Base-by-base conservation (phyloP, 2,329 filamentous ascomycete species). In the Leptographium lundbergii region DNA sequence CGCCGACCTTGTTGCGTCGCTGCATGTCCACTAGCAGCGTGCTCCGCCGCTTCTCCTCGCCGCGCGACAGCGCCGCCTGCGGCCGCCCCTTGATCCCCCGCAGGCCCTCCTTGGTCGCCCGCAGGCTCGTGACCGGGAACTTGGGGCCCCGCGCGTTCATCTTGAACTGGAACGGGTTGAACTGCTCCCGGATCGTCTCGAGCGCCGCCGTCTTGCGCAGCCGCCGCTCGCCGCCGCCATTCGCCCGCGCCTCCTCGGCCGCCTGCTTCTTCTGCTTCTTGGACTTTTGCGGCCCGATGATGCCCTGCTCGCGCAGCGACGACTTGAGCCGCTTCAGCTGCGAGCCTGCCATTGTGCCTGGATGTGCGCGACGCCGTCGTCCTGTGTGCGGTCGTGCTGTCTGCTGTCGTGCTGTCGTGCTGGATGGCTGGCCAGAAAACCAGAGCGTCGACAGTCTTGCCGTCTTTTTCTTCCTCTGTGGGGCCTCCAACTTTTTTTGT, bases 161-260 rank as follows among this genome's bases (percentile, higher is more conserved):
- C 73, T 95, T 95, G 70, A 96, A 82, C 69, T 99, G 94, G 73
- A 99, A 99, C 0, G 94, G 94, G 71, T 99, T 99, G 81, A 97
- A 97, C 65, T 91, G 87, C 68, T 97, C 91, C 69, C 94, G 87
- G 70, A 99, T 96, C 60, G 82, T 84, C 66, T 88, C 85, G 63
- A 99, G 79, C 19, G 91, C 89, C 59, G 84, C 86, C 68, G 87
- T 82, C 68, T 87, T 84, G 70, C 90, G 84, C 29, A 89, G 80
- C 61, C 89, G 85, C 72, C 90, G 88, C 67, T 92, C 86, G 65
- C 74, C 75, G 63, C 81, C 82, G 57, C 60, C 47, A n/a, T 58
- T 54, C 63, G 79, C 80, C 59, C 81, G 83, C 57, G 80, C 81
- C 72, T 84, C 84, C 71, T 85, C 84, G 58, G 79, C 82, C 68